These are phyloP conservation scores for Trichoderma pleuroti DNA, from an alignment of 2,329 filamentous ascomycete species.

Conservation along the genomic window DNA sequence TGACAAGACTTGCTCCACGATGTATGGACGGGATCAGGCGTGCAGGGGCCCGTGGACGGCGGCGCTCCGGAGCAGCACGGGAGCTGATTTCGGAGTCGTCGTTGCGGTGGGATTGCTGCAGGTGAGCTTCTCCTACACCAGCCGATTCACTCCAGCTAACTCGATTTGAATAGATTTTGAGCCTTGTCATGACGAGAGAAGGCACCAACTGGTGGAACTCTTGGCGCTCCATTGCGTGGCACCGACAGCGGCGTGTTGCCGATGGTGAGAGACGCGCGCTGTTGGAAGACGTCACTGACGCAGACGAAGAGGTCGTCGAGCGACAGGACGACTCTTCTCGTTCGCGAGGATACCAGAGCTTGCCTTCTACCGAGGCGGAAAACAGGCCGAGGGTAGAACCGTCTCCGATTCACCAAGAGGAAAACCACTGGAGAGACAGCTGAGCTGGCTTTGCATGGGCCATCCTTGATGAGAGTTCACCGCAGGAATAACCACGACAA, in stretches of 20 bases:
- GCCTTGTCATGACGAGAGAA: slow-evolving; percentile 31
- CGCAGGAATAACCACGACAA: not conserved
- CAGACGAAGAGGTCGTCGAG: slow-evolving; percentile 25
- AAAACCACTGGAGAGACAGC: slow-evolving; percentile 28
- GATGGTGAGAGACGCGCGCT: slow-evolving; percentile 27
- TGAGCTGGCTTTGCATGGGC: not conserved
- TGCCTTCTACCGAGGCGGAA: slow-evolving; percentile 17
- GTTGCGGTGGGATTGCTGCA: slow-evolving; percentile 53
- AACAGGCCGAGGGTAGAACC: slow-evolving; percentile 28
- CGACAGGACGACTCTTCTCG: slow-evolving; percentile 18
- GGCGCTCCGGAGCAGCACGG: slow-evolving; percentile 51
- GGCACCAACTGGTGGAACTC: slow-evolving; percentile 32
- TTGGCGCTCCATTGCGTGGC: slow-evolving; percentile 24
- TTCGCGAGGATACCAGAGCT: slow-evolving; percentile 23
- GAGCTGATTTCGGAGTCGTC: slow-evolving; percentile 53
- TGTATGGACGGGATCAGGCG: slow-evolving; percentile 43
- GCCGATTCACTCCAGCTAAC: not conserved
- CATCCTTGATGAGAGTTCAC: not conserved
- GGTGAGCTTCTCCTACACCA: slow-evolving; percentile 36
- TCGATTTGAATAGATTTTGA: slow-evolving; percentile 27
- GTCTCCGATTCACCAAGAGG: slow-evolving; percentile 24
- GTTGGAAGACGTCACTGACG: slow-evolving; percentile 31
- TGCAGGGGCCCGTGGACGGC: slow-evolving; percentile 57
- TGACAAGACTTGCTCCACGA: slow-evolving; percentile 40
- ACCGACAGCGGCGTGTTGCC: slow-evolving; percentile 9